These are phyloP conservation scores for Pleurostoma richardsiae DNA, from an alignment of 2,329 filamentous ascomycete genomes.

Conservation along the genomic window DNA sequence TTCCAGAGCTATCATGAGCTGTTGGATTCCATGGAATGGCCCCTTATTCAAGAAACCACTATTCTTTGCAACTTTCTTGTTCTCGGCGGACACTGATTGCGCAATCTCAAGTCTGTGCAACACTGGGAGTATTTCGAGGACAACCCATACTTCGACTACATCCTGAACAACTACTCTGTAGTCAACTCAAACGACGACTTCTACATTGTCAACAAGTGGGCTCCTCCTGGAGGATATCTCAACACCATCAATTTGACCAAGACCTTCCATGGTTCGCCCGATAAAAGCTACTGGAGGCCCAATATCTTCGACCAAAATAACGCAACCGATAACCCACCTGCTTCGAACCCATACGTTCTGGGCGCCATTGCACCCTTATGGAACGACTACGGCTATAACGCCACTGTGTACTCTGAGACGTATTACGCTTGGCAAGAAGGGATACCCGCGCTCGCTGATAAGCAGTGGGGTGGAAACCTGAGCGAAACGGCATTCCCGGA, in stretches of 20 bases:
- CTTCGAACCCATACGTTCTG: conserved; percentile 31
- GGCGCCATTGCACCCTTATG: conserved; percentile 45
- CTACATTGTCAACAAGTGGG: conserved; percentile 45
- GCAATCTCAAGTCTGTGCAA: conserved; percentile 31
- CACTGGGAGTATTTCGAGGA: conserved; percentile 53
- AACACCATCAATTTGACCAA: conserved; percentile 36
- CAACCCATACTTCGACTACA: conserved; percentile 38
- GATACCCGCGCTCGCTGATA: conserved; percentile 44
- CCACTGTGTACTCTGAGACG: conserved; percentile 43
- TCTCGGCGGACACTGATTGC: too few species aligned
- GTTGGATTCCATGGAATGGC: too few species aligned
- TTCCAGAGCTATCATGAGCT: too few species aligned
- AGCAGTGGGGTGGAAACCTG: conserved; percentile 47
- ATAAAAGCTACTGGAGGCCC: conserved; percentile 38
- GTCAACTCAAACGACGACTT: conserved; percentile 50
- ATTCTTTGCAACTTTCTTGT: too few species aligned
- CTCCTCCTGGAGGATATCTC: conserved; percentile 33
- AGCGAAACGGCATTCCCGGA: conserved; percentile 29
- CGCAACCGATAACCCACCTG: conserved; percentile 37
- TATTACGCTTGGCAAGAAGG: conserved; percentile 47
- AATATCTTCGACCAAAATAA: conserved; percentile 45
- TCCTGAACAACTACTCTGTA: conserved; percentile 38
- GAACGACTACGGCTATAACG: conserved; percentile 51
- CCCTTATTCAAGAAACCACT: too few species aligned
- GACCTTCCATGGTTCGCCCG: conserved; percentile 38